Base-by-base conservation (phyloP, 257 asterid species). In the Buddleja alternifolia region DNA sequence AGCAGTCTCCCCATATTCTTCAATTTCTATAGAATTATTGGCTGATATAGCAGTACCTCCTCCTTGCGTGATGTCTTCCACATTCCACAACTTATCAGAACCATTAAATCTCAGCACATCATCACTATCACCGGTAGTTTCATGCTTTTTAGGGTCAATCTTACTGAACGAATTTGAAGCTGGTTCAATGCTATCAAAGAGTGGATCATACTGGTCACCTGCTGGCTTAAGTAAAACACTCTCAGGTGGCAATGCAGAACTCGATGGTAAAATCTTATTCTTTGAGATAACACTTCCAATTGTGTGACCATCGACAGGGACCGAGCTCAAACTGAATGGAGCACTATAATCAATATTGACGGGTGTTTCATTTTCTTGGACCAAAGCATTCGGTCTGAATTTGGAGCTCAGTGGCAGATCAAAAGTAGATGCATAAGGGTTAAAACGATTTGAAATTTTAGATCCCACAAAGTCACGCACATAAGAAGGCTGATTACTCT, bases 1-100 rank as follows among this genome's bases (percentile, higher is more conserved):
- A 39, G 93, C 93, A 10, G 93, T 90, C 88, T 90, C 99, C 39
- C 95, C 99, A 72, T 36, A 81, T 77, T 88, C 97, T 70, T 90
- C 95, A 67, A 82, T 79, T 67, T 84, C 91, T 40, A 72, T 34
- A 4, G 84, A 82, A 69, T 69, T 74, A 50, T 79, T 63, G 16
- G 67, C 70, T 51, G 85, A 82, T 63, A 76, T 53, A 67, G 78
- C 78, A 72, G 60, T 78, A 74, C 60, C 76, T 66, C 71, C 76
- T 73, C 77, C 85, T 69, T 72, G 82, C 67, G 72, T 80, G 74
- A 71, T 53, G 73, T 63, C 83, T 75, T 77, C 92, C 62, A 73
- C 48, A 71, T 78, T 78, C 64, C 77, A 72, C 56, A 76, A 75
- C 82, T 79, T 82, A 58, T 76, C 79, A 46, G 88, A 82, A 60